These are phyloP conservation scores for Teunomyces funiuensis DNA, from an alignment of 805 yeast species.

Conservation along the genomic window DNA sequence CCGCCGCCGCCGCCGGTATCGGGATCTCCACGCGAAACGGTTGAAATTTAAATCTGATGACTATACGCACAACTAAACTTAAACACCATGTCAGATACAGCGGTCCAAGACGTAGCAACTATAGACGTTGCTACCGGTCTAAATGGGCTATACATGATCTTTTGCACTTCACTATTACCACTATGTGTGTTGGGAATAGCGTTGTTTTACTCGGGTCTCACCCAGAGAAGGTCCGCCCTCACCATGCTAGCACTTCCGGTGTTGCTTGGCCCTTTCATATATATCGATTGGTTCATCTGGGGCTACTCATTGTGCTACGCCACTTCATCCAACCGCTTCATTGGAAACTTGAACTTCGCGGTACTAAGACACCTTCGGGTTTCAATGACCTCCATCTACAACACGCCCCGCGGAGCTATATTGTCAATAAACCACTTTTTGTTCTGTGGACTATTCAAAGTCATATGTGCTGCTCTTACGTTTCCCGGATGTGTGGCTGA, in stretches of 20 bases:
- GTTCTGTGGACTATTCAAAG: constrained; percentile 40
- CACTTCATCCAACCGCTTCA: constrained; percentile 31
- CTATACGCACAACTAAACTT: not conserved
- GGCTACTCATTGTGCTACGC: constrained; percentile 44
- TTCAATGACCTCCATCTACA: constrained; percentile 17
- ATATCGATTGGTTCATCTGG: constrained; percentile 47
- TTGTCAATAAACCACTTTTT: constrained; percentile 36
- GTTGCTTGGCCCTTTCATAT: constrained; percentile 28
- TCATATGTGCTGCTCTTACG: constrained; percentile 39
- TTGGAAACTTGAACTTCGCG: constrained; percentile 17
- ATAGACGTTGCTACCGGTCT: constrained; percentile 11
- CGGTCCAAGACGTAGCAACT: constrained; percentile 1
- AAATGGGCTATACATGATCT: constrained; percentile 35
- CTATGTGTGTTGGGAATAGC: constrained; percentile 36
- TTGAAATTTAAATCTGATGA: not conserved
- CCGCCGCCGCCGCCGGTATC: not conserved
- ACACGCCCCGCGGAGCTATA: constrained; percentile 41
- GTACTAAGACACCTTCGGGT: constrained; percentile 24
- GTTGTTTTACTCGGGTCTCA: constrained; percentile 43
- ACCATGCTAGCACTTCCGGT: constrained; percentile 40
- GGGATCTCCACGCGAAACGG: not conserved
- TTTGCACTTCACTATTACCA: constrained; percentile 33
- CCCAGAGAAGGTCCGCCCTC: constrained; percentile 42
- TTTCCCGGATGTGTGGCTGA: constrained; percentile 47
- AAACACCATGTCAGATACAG: not conserved